These are phyloP conservation scores for Penicillium malachiteum DNA, from an alignment of 495 filamentous ascomycete species.

Conservation along the genomic window DNA sequence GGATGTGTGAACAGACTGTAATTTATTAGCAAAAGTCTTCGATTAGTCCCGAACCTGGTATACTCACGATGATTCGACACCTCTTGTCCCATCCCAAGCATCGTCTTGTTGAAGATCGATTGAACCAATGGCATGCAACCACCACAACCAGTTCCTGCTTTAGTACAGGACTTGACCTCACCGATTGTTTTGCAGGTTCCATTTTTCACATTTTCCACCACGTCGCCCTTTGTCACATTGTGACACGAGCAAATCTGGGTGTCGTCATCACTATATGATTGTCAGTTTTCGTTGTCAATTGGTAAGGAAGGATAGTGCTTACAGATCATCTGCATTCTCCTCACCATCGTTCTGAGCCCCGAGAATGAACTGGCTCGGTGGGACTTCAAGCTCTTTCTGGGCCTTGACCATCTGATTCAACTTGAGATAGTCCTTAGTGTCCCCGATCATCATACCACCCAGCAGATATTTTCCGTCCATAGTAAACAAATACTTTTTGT, in stretches of 20 bases:
- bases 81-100: slow-evolving; percentile 87
- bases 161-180: slow-evolving; percentile 90
- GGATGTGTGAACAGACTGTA: slow-evolving; percentile 78
- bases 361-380: slow-evolving; percentile 87
- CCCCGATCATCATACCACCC: slow-evolving; percentile 98
- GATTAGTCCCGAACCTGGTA: not conserved
- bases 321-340: slow-evolving; percentile 70
- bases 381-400: slow-evolving; percentile 78
- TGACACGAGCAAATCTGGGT: slow-evolving; percentile 96
- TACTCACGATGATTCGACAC: slow-evolving; percentile 73
- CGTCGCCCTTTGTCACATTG: slow-evolving; percentile 89
- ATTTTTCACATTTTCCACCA: slow-evolving; percentile 71
- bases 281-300: not conserved
- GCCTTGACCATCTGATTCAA: slow-evolving; percentile 91
- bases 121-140: slow-evolving; percentile 93
- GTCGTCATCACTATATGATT: slow-evolving; percentile 61
- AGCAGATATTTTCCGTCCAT: slow-evolving; percentile 89
- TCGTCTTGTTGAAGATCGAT: slow-evolving; percentile 89
- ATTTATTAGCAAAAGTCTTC: not conserved
- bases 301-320: slow-evolving; percentile 18
- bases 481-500: slow-evolving; percentile 96
- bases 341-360: slow-evolving; percentile 73
- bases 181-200: slow-evolving; percentile 83
- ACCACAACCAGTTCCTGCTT: slow-evolving; percentile 91
- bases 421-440: slow-evolving; percentile 92